Base-by-base conservation (phyloP, 805 yeast genomes). In the Nakazawaea holstii region DNA sequence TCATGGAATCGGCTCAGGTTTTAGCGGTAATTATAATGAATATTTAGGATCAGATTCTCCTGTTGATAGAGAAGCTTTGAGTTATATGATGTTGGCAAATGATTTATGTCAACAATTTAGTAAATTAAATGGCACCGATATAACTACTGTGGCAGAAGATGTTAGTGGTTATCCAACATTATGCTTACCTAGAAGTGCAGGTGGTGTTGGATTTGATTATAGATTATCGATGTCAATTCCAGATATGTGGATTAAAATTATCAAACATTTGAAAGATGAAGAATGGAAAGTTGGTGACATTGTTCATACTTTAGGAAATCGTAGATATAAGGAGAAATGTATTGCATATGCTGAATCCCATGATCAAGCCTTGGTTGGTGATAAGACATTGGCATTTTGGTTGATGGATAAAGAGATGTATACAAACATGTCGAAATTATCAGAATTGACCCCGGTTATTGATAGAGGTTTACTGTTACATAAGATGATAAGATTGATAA, bases 321-420 rank as follows among this genome's bases (percentile, higher is more conserved):
- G 98, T 59, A 77, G 99, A 54, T 81, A 90, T 64, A 80, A 81
- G 36, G 98, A 92, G 65, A 82, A 80, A 60, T 91, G 97, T 45
- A 87, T 92, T 55, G 84, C 94, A 2, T 92, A 92, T 60, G 87
- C 95, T 53, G 99, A 92, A 67, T 84, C 95, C 13, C 99, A 92
- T 61, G 99, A 92, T 63, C 99, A 92, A 69, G 98, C 98, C 7
- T 74, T 92, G 47, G 99, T 92, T 20, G 99, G 99, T 45, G 99
- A 92, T 64, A 92, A 92, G 64, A 88, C 97, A 2, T 68, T 92
- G 50, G 98, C 98, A 0, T 92, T 92, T 61, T 94, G 99, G 99
- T 74, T 92, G 49, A 92, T 92, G 98, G 99, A 92, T 68, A 90
- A 92, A 53, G 96, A 91, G 55, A 91, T 92, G 98, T 92, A 92